A percentile compares a stretch with the other conserved stretches of the same genome.
Conservation (phyloP, 2,329 filamentous ascomycete genomes). For the Penicillium sclerotigenum region DNA sequence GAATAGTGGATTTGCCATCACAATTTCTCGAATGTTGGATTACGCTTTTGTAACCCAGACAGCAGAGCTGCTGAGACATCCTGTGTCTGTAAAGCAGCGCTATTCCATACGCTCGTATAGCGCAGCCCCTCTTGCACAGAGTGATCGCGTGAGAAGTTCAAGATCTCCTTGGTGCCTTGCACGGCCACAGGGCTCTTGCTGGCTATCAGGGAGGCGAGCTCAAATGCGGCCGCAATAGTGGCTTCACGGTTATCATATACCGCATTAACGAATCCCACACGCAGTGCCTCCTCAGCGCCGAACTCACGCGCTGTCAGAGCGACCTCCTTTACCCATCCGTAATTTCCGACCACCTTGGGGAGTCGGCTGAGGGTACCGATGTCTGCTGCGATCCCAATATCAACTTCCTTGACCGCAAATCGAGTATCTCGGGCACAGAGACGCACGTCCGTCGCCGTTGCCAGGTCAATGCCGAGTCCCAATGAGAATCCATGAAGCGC, state of each 20-base stretch:
- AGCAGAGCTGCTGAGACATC: slow-evolving; percentile 73
- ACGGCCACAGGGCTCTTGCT: slow-evolving; percentile 84
- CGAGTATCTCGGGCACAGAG: slow-evolving; percentile 36
- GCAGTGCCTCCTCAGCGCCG: slow-evolving; percentile 44
- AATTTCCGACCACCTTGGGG: slow-evolving; percentile 47
- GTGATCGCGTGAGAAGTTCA: slow-evolving; percentile 79
- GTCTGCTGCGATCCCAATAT: slow-evolving; percentile 50
- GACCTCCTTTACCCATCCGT: slow-evolving; percentile 50
- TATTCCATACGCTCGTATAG: slow-evolving; percentile 88
- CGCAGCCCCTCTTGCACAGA: slow-evolving; percentile 71
- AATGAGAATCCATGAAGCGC: slow-evolving; percentile 75
- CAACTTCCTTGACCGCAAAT: slow-evolving; percentile 50
- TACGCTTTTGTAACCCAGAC: slow-evolving; percentile 74
- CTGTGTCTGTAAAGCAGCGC: slow-evolving; percentile 72
- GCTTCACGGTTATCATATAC: slow-evolving; percentile 54
- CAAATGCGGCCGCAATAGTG: slow-evolving; percentile 61
- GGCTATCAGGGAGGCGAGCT: slow-evolving; percentile 64
- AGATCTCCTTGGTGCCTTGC: slow-evolving; percentile 79
- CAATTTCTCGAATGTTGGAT: slow-evolving; percentile 80
- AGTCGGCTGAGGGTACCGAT: slow-evolving; percentile 47
- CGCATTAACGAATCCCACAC: slow-evolving; percentile 44
- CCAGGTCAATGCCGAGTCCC: slow-evolving; percentile 70
- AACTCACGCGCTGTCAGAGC: slow-evolving; percentile 45
- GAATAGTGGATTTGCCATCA: slow-evolving; percentile 37
- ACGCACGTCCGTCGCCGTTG: slow-evolving; percentile 44